Base-by-base conservation (phyloP, 176 grass and related monocot species). In the Aechmea fasciata region DNA sequence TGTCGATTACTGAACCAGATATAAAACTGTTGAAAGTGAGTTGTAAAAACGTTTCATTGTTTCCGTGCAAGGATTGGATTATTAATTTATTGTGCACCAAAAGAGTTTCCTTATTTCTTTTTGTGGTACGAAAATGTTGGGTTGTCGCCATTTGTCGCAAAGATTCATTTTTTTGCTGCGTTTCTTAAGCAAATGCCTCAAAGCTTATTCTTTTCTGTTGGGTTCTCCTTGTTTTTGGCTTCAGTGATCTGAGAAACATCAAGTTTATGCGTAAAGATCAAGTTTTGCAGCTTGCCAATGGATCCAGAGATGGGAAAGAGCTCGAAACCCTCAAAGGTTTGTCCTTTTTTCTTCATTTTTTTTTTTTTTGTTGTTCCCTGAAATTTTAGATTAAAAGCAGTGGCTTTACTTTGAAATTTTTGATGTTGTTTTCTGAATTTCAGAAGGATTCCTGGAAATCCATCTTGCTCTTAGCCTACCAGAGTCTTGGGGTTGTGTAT, bases 401-500 rank as follows among this genome's bases (percentile, higher is more conserved):
- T 66, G 67, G 68, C 77, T 24, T 76, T 69, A 67, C 69, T 41
- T 7, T 74, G 76, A 68, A 71, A 63, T 51, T 13, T 13, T 78
- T 68, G 33, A 15, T 67, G 48, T 29, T 57, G 53, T 49, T 71
- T 71, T 62, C 47, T 70, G 48, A 10, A 55, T 50, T 88, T 77
- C 84, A 99, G 94, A 82, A 85, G 76, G 84, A 99, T 77, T 87
- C 89, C 29, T 99, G 94, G 94, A 89, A 83, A 83, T 66, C 84
- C 19, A 87, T 85, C 51, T 71, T 99, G 85, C 76, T 99, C 11
- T 79, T 99, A 63, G 94, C 94, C 4, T 99, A 93, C 78, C 94
- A 99, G 84, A 99, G 94, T 81, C 53, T 99, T 13, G 94, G 94
- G 48, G 94, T 93, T 72, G 94, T 99, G 10, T 99, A 99, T 57